Evolutionary conservation across 345 rosid genomes (phyloP).

Genomic region (Aurinia saxatilis): DNA sequence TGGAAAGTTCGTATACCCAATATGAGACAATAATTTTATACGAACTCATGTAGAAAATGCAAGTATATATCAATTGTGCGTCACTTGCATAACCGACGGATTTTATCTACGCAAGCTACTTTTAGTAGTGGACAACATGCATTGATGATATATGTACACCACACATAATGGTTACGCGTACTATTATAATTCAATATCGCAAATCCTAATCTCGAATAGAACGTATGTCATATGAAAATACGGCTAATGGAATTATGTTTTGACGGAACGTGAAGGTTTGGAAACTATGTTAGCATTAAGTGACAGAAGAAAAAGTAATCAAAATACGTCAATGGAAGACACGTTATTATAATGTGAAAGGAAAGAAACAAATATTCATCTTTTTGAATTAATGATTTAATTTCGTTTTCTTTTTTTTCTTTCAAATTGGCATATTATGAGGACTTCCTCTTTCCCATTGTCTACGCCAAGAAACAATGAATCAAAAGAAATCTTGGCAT

Average conservation of each 20-base stretch:
- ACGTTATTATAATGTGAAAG: conserved; percentile 26
- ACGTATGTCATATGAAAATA: background rate
- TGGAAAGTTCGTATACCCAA: background rate
- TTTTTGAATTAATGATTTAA: background rate
- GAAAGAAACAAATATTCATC: conserved; percentile 15
- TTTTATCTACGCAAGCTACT: background rate
- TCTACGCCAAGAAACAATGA: background rate
- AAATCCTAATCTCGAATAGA: no score
- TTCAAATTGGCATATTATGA: background rate
- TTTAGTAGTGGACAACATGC: background rate
- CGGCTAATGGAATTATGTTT: background rate
- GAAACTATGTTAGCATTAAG: background rate
- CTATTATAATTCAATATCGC: background rate
- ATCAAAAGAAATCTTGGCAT: background rate
- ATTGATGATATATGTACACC: background rate
- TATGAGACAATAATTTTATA: background rate
- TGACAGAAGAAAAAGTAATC: background rate
- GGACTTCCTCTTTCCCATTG: background rate
- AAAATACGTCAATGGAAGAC: conserved; percentile 18
- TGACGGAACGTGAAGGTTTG: background rate
- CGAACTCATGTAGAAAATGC: no score
- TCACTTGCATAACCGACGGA: background rate
- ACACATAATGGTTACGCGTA: background rate
- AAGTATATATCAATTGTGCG: background rate
- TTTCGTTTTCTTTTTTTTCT: background rate